Percentiles rank a stretch among this genome's conserved stretches.
These are phyloP conservation scores for Artemisia tridentata DNA, from an alignment of 129 eudicot genomes.

Conservation along the genomic window DNA sequence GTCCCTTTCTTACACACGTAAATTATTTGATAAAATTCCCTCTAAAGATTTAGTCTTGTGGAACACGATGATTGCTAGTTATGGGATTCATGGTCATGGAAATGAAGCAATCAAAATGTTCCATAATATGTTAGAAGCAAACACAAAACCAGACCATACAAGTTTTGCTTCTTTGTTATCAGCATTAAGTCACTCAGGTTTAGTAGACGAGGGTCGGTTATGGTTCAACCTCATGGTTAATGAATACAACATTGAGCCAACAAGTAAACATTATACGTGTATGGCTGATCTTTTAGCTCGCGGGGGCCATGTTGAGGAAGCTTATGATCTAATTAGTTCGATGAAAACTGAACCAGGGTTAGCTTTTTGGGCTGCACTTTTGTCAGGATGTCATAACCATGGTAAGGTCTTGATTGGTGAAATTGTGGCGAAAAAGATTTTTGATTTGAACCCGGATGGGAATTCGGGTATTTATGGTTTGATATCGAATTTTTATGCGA, in stretches of 20 bases:
- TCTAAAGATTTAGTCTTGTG: constrained; percentile 51
- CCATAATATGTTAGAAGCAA: constrained; percentile 48
- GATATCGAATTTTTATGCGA: constrained; percentile 67
- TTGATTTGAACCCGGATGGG: constrained; percentile 52
- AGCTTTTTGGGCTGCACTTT: constrained; percentile 69
- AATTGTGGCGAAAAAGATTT: constrained; percentile 52
- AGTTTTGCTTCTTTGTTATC: constrained; percentile 78
- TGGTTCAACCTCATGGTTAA: constrained; percentile 67
- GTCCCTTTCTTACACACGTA: constrained; percentile 50
- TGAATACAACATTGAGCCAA: constrained; percentile 55
- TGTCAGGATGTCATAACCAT: constrained; percentile 77
- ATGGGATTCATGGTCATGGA: constrained; percentile 83
- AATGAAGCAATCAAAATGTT: constrained; percentile 60
- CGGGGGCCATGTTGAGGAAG: constrained; percentile 71
- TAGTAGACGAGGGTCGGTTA: constrained; percentile 63
- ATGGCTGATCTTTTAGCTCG: constrained; percentile 92
- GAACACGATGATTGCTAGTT: constrained; percentile 71
- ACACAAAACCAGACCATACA: constrained; percentile 56
- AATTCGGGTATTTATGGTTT: constrained; percentile 55
- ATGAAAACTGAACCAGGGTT: constrained; percentile 58
- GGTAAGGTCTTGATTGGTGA: constrained; percentile 56
- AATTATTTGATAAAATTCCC: constrained; percentile 39
- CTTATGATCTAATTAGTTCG: constrained; percentile 42
- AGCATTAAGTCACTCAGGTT: constrained; percentile 80
- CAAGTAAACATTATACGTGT: constrained; percentile 65